Evolutionary conservation across 2,329 filamentous ascomycete genomes (phyloP), one percentile per base, ranked within the genome.

Genomic region (Ophiostoma populinum): DNA sequence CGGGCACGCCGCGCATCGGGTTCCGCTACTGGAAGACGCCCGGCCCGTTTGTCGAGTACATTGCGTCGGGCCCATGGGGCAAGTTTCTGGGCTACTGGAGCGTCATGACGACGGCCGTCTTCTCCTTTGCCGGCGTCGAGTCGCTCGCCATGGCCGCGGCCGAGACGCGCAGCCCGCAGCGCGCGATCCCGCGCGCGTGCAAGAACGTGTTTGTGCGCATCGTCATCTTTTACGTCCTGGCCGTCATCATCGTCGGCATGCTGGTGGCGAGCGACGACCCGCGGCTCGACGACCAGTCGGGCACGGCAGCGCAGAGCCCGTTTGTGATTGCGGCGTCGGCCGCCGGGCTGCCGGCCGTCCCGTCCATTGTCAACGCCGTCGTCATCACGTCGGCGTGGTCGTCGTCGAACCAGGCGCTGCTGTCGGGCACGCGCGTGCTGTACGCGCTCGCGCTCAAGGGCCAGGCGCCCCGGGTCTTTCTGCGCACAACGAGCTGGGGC

Each of bases 161-260:
- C 40, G 80, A 87, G 57, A 77, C 76, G 7, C 66, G 68, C 32
- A 72, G 83, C 49, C 80, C 80, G 6, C 65, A 68, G 45, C 77
- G 75, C 55, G 75, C 69, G 12, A 75, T 87, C 34, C 80, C 80
- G 1, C 59, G 62, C 10, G 80, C 80, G 17, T 80, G 85, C 47
- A 68, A 70, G 34, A 77, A 71, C 57, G 80, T 79, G 0, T 85
- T 80, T 53, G 80, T 72, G 65, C 70, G 76, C 37, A 80, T 86
- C 43, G 64, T 83, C 34, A 57, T 65, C 42, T 66, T 85, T 44
- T 85, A 80, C 52, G 58, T 75, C 34, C 54, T 62, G 34, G 70
- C 63, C 37, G 59, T 75, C 47, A 76, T 80, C 59, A 78, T 82
- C 52, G 66, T 83, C 45, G 77, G 78, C 34, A 65, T 85, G 47